Evolutionary conservation across 192 early-diverging fungal species (phyloP), one percentile per base, ranked within the genome.

Genomic region (Coemansia aciculifera): DNA sequence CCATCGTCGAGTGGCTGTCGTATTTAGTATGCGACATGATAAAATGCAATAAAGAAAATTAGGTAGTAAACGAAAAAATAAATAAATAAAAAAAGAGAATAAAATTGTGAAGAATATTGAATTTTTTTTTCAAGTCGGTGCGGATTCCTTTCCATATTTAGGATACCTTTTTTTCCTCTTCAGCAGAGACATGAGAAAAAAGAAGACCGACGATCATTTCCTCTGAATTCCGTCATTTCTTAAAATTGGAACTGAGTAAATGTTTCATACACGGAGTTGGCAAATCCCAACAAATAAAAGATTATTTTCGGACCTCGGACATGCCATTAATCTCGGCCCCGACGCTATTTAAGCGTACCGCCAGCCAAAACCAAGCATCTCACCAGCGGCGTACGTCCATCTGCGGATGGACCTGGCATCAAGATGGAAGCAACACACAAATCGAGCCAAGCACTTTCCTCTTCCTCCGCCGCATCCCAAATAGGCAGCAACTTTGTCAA

Each of bases 221-320:
- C 21, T 11, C 21, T 7, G 43, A 46, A 15, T 46, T 46, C 43
- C 43, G 43, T 46, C 2, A n/a, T 6, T 46, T 19, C 5, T 46
- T 17, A 46, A 17, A 15, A n/a, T 17, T 19, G 17, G 3, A 13
- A 42, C 0, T 8, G 4, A 37, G 38, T 46, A 27, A 11, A 43
- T 31, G 3, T 40, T 40, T 27, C 31, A 60, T 44, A 37, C 68
- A 62, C 68, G 68, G 68, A 63, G 68, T 69, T 63, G 49, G 68
- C 49, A 69, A 17, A 62, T 63, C 68, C 37, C 5, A 2, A 34
- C 8, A 24, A 32, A 49, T 42, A 48, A n/a, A 0, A 40, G 32
- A 64, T 17, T 2, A 9, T 1, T 37, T 52, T 69, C 68, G 60
- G 68, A 69, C 27, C 38, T 69, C 46, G 68, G 68, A 62, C 8